Percentiles rank a stretch among this genome's conserved stretches.
Evolutionary conservation across 441 rosid genomes (phyloP).

Genomic region (Melastoma candidum): DNA sequence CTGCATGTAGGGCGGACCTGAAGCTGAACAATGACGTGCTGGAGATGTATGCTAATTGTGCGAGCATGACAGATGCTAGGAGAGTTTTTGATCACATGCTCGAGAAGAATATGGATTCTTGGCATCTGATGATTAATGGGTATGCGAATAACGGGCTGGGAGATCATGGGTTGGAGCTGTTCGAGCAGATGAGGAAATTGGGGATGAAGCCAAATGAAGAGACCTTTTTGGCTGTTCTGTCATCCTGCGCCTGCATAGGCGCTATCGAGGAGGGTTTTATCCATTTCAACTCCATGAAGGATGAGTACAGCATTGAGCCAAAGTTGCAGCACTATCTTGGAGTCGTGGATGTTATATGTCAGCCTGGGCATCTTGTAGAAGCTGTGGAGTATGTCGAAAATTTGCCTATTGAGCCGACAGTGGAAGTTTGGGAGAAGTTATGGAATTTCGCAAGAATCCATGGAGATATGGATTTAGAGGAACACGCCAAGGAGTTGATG

Average conservation of each 20-base stretch:
- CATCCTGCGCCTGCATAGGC: slow-evolving; percentile 65
- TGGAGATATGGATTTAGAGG: slow-evolving; percentile 76
- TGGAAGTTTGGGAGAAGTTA: slow-evolving; percentile 64
- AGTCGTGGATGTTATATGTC: slow-evolving; percentile 66
- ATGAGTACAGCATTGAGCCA: slow-evolving; percentile 51
- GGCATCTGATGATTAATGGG: slow-evolving; percentile 80
- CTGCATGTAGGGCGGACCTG: slow-evolving; percentile 50
- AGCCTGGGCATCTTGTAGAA: slow-evolving; percentile 66
- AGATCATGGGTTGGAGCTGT: slow-evolving; percentile 80
- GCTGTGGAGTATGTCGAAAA: slow-evolving; percentile 45
- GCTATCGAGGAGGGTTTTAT: slow-evolving; percentile 79
- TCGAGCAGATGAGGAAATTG: slow-evolving; percentile 51
- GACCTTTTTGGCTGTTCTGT: slow-evolving; percentile 60
- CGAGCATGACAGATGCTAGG: slow-evolving; percentile 59
- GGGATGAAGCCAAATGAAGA: slow-evolving; percentile 57
- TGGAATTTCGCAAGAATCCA: slow-evolving; percentile 48
- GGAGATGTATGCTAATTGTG: slow-evolving; percentile 65
- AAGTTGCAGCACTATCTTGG: slow-evolving; percentile 53
- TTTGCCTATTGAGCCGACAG: slow-evolving; percentile 56
- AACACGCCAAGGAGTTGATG: slow-evolving; percentile 52
- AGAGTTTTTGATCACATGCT: slow-evolving; percentile 87
- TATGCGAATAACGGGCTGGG: slow-evolving; percentile 66
- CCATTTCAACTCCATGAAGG: slow-evolving; percentile 60
- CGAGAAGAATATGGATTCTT: slow-evolving; percentile 60
- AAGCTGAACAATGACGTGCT: slow-evolving; percentile 51